Percentiles rank a stretch among this genome's conserved stretches.
phyloP scores from a whole-genome alignment of 306 rosid genomes.

The Biancaea sappan region DNA sequence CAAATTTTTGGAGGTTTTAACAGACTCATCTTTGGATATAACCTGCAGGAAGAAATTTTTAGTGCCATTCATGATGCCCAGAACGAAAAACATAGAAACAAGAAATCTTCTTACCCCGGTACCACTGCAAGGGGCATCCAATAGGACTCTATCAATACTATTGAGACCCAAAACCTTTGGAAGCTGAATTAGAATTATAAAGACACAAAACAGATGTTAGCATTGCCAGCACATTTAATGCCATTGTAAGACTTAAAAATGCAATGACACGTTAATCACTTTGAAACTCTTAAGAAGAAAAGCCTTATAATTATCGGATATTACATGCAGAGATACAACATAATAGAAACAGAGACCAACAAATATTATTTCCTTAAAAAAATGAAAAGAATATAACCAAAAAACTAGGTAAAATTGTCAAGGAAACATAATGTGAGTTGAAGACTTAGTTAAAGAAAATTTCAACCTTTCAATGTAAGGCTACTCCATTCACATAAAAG shows the following conservation, averaged over 20 bases:
- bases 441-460: neutral
- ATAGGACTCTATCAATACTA: constrained; percentile 74
- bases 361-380: neutral
- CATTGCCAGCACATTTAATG: neutral
- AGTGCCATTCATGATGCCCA: constrained; percentile 13
- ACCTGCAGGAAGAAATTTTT: constrained; percentile 53
- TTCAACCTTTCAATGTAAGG: too few relatives aligned
- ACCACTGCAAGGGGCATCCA: constrained; percentile 99
- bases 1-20: constrained; percentile 74
- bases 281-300: too few relatives aligned
- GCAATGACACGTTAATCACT: neutral
- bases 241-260: neutral
- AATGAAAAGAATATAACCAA: neutral
- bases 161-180: constrained; percentile 86
- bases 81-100: neutral
- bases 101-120: constrained; percentile 74
- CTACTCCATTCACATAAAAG: neutral
- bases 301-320: neutral
- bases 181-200: constrained; percentile 58
- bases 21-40: constrained; percentile 96
- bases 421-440: neutral
- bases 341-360: neutral
- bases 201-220: constrained; percentile 10
- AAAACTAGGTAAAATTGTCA: too few relatives aligned
- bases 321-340: neutral